A percentile compares a stretch with the other conserved stretches of the same genome.
Conservation (phyloP, 139 green algal species). For the Chlamydomonas incerta region DNA sequence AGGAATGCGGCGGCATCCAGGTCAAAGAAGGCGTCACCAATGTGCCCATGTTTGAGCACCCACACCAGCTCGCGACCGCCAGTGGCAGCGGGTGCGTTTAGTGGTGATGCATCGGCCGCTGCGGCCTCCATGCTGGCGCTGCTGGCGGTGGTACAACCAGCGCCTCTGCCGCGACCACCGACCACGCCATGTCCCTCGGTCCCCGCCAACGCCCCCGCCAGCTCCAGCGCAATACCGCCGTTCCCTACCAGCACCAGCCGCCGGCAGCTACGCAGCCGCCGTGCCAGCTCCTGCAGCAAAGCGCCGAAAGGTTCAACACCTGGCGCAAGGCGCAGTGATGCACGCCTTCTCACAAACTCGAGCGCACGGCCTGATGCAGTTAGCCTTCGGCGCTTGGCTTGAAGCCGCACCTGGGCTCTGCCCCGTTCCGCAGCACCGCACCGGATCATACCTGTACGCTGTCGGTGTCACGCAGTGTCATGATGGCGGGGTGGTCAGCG, state of each 20-base stretch:
- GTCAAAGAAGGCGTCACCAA: constrained; percentile 93
- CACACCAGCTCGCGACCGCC: constrained; percentile 78
- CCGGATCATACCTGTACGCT: constrained; percentile 56
- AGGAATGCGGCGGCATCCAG: constrained; percentile 83
- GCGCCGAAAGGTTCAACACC: too few relatives aligned
- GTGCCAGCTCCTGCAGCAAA: neutral
- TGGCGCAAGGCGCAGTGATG: too few relatives aligned
- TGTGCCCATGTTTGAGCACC: constrained; percentile 80
- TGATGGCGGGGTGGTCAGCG: constrained; percentile 31
- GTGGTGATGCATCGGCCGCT: too few relatives aligned
- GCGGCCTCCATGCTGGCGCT: neutral
- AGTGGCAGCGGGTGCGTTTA: too few relatives aligned
- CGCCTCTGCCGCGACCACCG: constrained; percentile 31
- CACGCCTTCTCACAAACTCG: too few relatives aligned
- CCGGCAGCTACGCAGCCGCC: constrained; percentile 6
- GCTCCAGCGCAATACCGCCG: constrained; percentile 89
- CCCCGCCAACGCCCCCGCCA: constrained; percentile 64
- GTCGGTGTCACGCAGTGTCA: constrained; percentile 80
- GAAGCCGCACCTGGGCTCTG: too few relatives aligned
- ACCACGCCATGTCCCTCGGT: neutral
- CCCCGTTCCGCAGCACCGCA: neutral
- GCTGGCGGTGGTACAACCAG: constrained; percentile 26
- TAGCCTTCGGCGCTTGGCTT: too few relatives aligned
- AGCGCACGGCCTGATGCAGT: too few relatives aligned
- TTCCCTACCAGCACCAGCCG: constrained; percentile 86